These are phyloP conservation scores for Sporisorium reilianum DNA, from an alignment of 1,284 basidiomycete species.

Conservation along the genomic window DNA sequence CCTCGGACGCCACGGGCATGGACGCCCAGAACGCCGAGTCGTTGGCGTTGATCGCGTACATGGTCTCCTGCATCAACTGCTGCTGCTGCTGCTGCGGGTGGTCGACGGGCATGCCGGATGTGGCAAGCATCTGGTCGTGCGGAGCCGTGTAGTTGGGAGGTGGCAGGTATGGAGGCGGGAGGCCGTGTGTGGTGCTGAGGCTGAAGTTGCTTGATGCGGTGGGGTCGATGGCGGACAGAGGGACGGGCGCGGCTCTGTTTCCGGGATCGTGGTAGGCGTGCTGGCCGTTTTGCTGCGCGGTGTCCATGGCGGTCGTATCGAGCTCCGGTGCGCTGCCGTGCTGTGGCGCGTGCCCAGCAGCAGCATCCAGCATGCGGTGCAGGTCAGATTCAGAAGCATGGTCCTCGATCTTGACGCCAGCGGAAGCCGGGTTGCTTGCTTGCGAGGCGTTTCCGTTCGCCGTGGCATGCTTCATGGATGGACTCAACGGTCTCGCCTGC, in stretches of 20 bases:
- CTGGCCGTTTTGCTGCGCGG: slow-evolving; percentile 3
- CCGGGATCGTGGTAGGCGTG: neutral
- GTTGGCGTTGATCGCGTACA: slow-evolving; percentile 36
- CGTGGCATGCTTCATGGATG: neutral
- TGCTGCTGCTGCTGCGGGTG: slow-evolving; percentile 14
- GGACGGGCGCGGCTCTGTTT: neutral
- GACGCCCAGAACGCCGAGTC: slow-evolving; percentile 40
- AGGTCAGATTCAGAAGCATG: neutral
- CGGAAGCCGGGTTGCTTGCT: too few species aligned
- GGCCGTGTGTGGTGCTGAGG: neutral
- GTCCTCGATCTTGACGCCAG: slow-evolving; percentile 8
- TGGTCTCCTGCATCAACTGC: slow-evolving; percentile 14
- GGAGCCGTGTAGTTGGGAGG: neutral
- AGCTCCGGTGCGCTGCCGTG: neutral
- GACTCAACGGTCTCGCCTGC: slow-evolving; percentile 25
- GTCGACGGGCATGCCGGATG: neutral
- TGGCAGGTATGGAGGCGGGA: slow-evolving; percentile 12
- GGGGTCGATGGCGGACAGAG: neutral
- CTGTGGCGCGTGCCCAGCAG: neutral
- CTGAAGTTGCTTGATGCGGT: neutral
- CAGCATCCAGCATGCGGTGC: neutral
- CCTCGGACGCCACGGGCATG: slow-evolving; percentile 46
- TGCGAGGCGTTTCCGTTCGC: neutral
- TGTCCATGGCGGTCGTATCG: neutral
- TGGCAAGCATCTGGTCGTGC: slow-evolving; percentile 10